These are phyloP conservation scores for Oryza meridionalis DNA, from an alignment of 176 grass and related monocot genomes.

Conservation along the genomic window DNA sequence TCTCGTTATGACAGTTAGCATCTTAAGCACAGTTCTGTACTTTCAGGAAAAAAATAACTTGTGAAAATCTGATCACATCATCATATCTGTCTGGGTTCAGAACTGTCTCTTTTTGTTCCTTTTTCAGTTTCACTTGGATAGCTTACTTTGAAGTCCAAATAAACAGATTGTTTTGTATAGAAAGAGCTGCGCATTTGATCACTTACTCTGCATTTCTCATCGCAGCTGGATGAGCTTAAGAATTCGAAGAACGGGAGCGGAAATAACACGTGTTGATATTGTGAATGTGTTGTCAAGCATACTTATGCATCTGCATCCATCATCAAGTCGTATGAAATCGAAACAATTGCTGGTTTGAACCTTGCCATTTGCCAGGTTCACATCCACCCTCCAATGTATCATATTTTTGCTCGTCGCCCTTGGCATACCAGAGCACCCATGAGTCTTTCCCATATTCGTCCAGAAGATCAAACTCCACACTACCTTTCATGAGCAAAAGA, in stretches of 20 bases:
- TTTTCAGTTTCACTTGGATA: not conserved
- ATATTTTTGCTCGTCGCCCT: not conserved
- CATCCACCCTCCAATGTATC: not conserved
- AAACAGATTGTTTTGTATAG: not conserved
- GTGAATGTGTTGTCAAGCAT: constrained; percentile 34
- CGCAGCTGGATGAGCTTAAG: constrained; percentile 81
- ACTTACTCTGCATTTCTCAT: not conserved
- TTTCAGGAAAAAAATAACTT: not conserved
- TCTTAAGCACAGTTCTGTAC: not conserved
- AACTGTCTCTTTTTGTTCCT: not conserved
- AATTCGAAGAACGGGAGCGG: constrained; percentile 62
- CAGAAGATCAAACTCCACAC: not conserved
- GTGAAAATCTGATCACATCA: not conserved
- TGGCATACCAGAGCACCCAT: not conserved
- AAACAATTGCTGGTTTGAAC: constrained; percentile 19
- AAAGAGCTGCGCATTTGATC: constrained; percentile 19
- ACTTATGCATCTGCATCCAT: not conserved
- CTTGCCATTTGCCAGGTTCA: not conserved
- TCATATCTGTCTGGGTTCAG: not conserved
- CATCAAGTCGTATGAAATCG: not conserved
- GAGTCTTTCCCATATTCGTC: not conserved
- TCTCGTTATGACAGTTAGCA: not conserved
- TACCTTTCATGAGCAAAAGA: not conserved
- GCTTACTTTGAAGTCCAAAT: not conserved
- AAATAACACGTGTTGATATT: constrained; percentile 29